Evolutionary conservation across 768 basidiomycete species (phyloP).

Genomic region (Agrocybe praecox): DNA sequence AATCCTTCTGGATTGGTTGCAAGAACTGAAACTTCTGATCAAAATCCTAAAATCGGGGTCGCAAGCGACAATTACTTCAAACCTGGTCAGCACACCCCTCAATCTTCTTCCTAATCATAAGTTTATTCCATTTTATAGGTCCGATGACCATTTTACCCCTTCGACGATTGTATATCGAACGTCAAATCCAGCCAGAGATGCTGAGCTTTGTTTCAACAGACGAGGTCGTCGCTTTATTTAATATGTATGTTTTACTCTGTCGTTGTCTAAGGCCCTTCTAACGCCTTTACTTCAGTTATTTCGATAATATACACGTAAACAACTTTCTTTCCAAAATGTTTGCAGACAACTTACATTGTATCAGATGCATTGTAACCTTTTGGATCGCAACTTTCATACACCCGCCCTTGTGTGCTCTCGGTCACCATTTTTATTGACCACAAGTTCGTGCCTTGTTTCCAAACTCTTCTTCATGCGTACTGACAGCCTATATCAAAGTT

Average conservation of each 20-base stretch:
- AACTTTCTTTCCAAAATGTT: slow-evolving; percentile 8
- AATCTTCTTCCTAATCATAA: slow-evolving; percentile 4
- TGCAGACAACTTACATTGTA: slow-evolving; percentile 13
- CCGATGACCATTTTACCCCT: slow-evolving; percentile 89
- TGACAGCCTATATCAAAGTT: slow-evolving; percentile 48
- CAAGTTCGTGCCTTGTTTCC: slow-evolving; percentile 55
- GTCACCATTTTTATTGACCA: slow-evolving; percentile 93
- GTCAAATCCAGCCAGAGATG: slow-evolving; percentile 93
- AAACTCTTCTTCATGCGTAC: slow-evolving; percentile 1
- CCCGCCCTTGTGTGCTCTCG: slow-evolving; percentile 92
- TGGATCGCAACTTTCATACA: slow-evolving; percentile 91
- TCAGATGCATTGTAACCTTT: slow-evolving; percentile 77
- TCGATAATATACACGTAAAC: slow-evolving; percentile 74
- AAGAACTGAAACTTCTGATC: slow-evolving; percentile 31
- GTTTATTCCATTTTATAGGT: slow-evolving; percentile 40
- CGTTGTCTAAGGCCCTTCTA: background rate
- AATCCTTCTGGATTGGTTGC: slow-evolving; percentile 42
- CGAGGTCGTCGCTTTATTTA: slow-evolving; percentile 89
- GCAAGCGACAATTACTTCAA: slow-evolving; percentile 91
- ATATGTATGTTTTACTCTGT: slow-evolving; percentile 62
- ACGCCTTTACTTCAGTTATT: slow-evolving; percentile 52
- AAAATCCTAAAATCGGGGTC: slow-evolving; percentile 66
- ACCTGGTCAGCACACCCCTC: slow-evolving; percentile 57
- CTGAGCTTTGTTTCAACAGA: slow-evolving; percentile 84
- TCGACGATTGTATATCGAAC: slow-evolving; percentile 81